phyloP scores from a whole-genome alignment of 257 asterid species.

The Osmanthus fragrans region DNA sequence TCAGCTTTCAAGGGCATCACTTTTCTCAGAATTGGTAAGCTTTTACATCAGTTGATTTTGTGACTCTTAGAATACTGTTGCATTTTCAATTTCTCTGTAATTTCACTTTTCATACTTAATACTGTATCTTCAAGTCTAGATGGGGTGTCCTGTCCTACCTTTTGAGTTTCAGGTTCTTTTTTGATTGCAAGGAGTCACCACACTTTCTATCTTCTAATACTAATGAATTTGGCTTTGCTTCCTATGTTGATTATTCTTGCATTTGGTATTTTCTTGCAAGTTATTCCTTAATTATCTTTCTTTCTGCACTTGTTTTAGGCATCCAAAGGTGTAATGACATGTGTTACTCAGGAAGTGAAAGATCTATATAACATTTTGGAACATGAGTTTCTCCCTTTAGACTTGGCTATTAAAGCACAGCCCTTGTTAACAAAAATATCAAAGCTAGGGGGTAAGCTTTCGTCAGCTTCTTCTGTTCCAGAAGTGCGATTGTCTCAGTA shows the following conservation, averaged over 20 bases:
- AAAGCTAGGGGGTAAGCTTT: slow-evolving; percentile 78
- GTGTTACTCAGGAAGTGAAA: slow-evolving; percentile 86
- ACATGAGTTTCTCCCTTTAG: slow-evolving; percentile 67
- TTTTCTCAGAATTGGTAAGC: slow-evolving; percentile 76
- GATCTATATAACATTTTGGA: slow-evolving; percentile 70
- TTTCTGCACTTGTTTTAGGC: slow-evolving; percentile 38
- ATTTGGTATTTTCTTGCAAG: background rate
- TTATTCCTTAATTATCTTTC: slow-evolving; percentile 7
- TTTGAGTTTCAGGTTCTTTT: background rate
- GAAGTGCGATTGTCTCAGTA: slow-evolving; percentile 63
- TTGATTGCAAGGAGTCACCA: background rate
- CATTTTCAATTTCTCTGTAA: slow-evolving; percentile 2
- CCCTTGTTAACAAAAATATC: slow-evolving; percentile 63
- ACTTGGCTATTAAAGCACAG: slow-evolving; percentile 69
- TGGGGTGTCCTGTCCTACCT: background rate
- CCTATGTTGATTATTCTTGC: background rate
- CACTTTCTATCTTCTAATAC: background rate
- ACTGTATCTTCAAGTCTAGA: background rate
- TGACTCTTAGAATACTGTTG: no score
- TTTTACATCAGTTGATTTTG: slow-evolving; percentile 1
- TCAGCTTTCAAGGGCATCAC: slow-evolving; percentile 87
- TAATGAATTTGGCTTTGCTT: background rate
- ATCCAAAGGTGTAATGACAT: slow-evolving; percentile 84
- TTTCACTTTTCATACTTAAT: background rate
- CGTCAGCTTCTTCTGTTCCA: slow-evolving; percentile 72